phyloP scores from a whole-genome alignment of 1,284 basidiomycete species.

The Flammula alnicola region DNA sequence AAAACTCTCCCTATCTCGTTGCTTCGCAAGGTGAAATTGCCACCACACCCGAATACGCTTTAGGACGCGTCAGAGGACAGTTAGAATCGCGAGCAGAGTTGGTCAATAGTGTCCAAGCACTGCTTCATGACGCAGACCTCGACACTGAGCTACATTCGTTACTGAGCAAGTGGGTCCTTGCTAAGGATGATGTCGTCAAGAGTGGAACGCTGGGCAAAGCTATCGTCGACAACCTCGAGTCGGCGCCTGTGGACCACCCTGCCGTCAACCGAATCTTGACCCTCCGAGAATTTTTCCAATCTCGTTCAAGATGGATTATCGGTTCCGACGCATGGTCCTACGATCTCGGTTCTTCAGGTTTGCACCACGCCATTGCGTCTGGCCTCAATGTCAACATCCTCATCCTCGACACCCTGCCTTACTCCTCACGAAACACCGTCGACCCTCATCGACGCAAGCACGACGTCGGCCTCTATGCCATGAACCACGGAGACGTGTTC shows the following conservation, averaged over 20 bases:
- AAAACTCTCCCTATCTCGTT: slow-evolving; percentile 83
- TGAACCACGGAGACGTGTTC: slow-evolving; percentile 98
- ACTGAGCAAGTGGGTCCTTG: slow-evolving; percentile 77
- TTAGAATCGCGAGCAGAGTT: slow-evolving; percentile 74
- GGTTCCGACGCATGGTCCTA: slow-evolving; percentile 98
- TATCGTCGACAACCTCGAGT: slow-evolving; percentile 60
- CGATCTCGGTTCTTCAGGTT: slow-evolving; percentile 94
- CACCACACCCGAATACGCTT: slow-evolving; percentile 91
- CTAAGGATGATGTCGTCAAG: slow-evolving; percentile 61
- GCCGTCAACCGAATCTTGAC: slow-evolving; percentile 62
- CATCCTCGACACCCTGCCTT: slow-evolving; percentile 92
- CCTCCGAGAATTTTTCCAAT: slow-evolving; percentile 64
- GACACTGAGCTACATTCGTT: slow-evolving; percentile 69
- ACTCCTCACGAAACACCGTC: slow-evolving; percentile 72
- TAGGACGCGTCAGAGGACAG: slow-evolving; percentile 88
- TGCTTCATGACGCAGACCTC: slow-evolving; percentile 55
- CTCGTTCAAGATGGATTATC: slow-evolving; percentile 91
- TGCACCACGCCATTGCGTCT: slow-evolving; percentile 94
- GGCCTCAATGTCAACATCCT: slow-evolving; percentile 94
- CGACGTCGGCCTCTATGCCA: slow-evolving; percentile 95
- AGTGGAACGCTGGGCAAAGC: slow-evolving; percentile 65
- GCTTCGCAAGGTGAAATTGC: slow-evolving; percentile 71
- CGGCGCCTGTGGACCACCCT: slow-evolving; percentile 43
- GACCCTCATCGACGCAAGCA: slow-evolving; percentile 85
- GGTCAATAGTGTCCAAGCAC: slow-evolving; percentile 61